Evolutionary conservation across 2,329 filamentous ascomycete species (phyloP), one percentile per base, ranked within the genome.

Genomic region (Torrubiella hemipterigena): DNA sequence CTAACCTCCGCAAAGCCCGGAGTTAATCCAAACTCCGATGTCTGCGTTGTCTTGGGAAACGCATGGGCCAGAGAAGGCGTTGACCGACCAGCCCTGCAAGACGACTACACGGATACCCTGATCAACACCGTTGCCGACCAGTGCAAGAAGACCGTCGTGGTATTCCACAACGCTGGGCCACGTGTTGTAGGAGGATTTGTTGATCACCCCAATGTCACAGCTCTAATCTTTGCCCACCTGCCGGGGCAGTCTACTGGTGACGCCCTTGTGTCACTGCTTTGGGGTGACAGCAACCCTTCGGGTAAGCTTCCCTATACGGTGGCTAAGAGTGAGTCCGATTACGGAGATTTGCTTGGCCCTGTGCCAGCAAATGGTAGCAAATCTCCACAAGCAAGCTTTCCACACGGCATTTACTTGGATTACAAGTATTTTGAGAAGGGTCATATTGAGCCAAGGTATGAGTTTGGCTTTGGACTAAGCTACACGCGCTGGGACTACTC

Each of bases 11-110:
- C 48, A 2, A 49, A 59, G 2, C 72, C 75, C 0, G 42, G 52
- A 6, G 65, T 78, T 7, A 56, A 67, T 29, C 47, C 57, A 3
- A 51, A 40, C 4, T 62, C 67, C 2, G 67, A 86, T 43, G 64
- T 83, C 6, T 91, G 84, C 39, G 52, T 80, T 3, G 71, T 79
- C 1, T 71, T 80, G 40, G 68, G 73, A 41, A 81, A 81, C 45
- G 69, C 65, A 7, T 82, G 79, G 51, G 73, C 79, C 1, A 75
- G 79, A 2, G 85, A 93, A 53, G 81, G 78, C 2, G 79, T 67
- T 39, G 67, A 83, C 36, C 64, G 73, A 28, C 59, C 69, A 0
- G 64, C 63, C 7, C 58, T 83, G 24, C 64, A 66, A 18, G 82
- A 89, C 47, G 77, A 78, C 36, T 73, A 72, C 31, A 75, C 69